phyloP scores from a whole-genome alignment of 2,329 filamentous ascomycete species.

The Pseudogymnoascus pannorum region DNA sequence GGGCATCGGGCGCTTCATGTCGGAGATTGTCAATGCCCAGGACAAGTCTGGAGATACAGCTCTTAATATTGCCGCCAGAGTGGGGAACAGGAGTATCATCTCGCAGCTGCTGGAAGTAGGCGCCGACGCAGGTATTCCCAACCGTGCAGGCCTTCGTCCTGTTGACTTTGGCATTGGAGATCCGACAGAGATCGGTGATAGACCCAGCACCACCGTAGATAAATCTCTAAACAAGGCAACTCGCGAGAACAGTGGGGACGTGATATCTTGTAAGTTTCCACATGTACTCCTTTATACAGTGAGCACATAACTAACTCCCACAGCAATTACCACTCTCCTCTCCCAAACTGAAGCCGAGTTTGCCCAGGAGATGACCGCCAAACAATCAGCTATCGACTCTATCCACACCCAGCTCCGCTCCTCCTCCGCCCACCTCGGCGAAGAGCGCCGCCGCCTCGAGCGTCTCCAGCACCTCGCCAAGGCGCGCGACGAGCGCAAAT shows the following conservation, averaged over 20 bases:
- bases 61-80: constrained; percentile 84
- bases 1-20: constrained; percentile 87
- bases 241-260: constrained; percentile 69
- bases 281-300: neutral
- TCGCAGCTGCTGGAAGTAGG: constrained; percentile 94
- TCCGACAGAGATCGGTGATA: constrained; percentile 41
- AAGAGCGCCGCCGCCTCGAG: constrained; percentile 68
- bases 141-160: constrained; percentile 79
- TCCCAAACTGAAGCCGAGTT: constrained; percentile 73
- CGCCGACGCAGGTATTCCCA: constrained; percentile 85
- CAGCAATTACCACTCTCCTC: constrained; percentile 76
- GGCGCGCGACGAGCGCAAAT: constrained; percentile 53
- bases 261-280: constrained; percentile 64
- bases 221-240: constrained; percentile 43
- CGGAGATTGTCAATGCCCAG: constrained; percentile 91
- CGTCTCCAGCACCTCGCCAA: constrained; percentile 58
- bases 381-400: constrained; percentile 75
- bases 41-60: constrained; percentile 94
- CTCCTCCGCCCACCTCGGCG: constrained; percentile 69
- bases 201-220: constrained; percentile 26
- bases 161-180: constrained; percentile 90
- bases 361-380: constrained; percentile 70
- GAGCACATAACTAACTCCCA: constrained; percentile 30
- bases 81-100: constrained; percentile 89
- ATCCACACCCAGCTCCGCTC: constrained; percentile 76